Evolutionary conservation across 805 yeast species (phyloP), one percentile per base, ranked within the genome.

Genomic region (Phaffomyces opuntiae): DNA sequence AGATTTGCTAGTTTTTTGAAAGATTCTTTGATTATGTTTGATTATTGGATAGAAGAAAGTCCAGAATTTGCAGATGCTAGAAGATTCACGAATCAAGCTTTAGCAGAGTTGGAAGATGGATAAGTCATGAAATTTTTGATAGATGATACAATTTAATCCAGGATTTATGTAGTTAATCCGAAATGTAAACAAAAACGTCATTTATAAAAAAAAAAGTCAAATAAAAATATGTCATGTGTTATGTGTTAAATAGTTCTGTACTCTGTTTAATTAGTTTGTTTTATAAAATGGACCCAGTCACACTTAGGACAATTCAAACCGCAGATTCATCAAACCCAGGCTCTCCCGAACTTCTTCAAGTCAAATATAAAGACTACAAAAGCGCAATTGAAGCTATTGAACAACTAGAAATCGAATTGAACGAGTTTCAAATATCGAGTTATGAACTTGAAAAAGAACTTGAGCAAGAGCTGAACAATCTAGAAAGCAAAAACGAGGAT

Each of bases 371-470:
- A 42, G 58, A 61, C 45, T 59, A 57, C 31, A 51, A 59, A 39
- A 53, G 61, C 40, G 67, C 67, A 1, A 40, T 63, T 9, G 65
- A 60, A 33, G 70, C 70, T 40, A 65, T 72, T 17, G 62, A 60
- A 27, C 68, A 67, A 51, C 60, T 72, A 13, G 74, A 69, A 52
- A 51, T 50, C 7, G 75, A 72, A 50, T 54, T 73, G 17, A 60
- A 55, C 19, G 77, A 73, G 50, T 70, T 73, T 46, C 70, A 69
- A 47, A 60, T 55, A 21, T 67, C 74, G 7, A 68, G 74, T 38
- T 59, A 63, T 40, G 78, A 72, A 49, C 57, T 73, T 35, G 77
- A 73, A 52, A 59, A 57, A 36, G 77, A 71, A 44, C 56, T 73
- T 32, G 78, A 73, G 54, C 60, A 62, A 45, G 77, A 73, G 48